These are phyloP conservation scores for Stephania yunnanensis DNA, from an alignment of 164 flowering plant species.

Conservation along the genomic window DNA sequence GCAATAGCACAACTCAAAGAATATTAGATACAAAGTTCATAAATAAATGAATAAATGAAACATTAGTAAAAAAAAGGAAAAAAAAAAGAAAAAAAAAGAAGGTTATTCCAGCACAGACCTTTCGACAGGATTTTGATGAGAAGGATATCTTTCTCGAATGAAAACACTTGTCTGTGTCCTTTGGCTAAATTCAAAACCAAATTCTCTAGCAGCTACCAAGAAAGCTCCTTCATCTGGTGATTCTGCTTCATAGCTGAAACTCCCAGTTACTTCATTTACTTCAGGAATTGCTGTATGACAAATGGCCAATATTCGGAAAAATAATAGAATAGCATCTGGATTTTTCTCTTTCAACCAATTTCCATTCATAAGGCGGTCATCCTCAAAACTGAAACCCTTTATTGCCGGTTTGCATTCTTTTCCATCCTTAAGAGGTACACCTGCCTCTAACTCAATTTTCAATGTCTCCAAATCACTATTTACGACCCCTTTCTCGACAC, in stretches of 20 bases:
- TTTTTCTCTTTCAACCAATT: constrained; percentile 71
- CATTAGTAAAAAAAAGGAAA: not conserved
- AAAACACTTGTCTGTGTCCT: constrained; percentile 75
- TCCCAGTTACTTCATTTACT: constrained; percentile 62
- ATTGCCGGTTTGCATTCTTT: constrained; percentile 33
- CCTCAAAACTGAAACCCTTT: constrained; percentile 86
- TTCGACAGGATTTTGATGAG: constrained; percentile 40
- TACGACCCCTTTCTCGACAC: constrained; percentile 15
- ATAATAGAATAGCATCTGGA: constrained; percentile 40
- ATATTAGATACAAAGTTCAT: not conserved
- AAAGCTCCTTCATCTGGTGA: constrained; percentile 97
- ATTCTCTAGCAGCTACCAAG: constrained; percentile 91
- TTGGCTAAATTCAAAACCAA: constrained; percentile 82
- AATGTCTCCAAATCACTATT: constrained; percentile 18
- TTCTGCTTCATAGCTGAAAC: constrained; percentile 73
- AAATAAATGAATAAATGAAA: not conserved
- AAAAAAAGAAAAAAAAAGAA: constrained; percentile 9
- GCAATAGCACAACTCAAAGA: constrained; percentile 12
- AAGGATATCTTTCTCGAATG: constrained; percentile 57
- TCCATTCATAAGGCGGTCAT: constrained; percentile 63
- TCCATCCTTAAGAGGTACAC: constrained; percentile 36
- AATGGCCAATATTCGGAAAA: constrained; percentile 72
- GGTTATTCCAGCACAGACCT: constrained; percentile 37
- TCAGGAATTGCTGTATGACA: constrained; percentile 96
- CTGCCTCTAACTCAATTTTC: constrained; percentile 62